Base-by-base conservation (phyloP, 1,139 yeast genomes). In the Nakaseomyces uthaithaninus region DNA sequence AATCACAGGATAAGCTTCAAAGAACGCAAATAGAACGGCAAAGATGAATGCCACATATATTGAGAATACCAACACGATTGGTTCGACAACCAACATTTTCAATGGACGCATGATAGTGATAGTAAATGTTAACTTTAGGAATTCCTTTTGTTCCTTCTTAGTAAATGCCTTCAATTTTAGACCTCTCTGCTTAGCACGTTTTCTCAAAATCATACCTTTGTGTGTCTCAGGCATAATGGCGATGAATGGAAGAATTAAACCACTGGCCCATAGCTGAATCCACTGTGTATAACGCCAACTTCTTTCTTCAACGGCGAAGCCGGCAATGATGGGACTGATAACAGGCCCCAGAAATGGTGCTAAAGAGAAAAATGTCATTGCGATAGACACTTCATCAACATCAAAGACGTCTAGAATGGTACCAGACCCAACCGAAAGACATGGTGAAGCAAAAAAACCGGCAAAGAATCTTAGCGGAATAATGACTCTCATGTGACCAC, bases 401-500 rank as follows among this genome's bases (percentile, higher is more conserved):
- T 69, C 72, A 80, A 85, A 80, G 33, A 80, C 63, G 62, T 87
- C 96, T 44, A 81, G 71, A 45, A 86, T 73, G 3, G 94, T 77
- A 44, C 95, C 96, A 44, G 89, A 93, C 10, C 91, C 95, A 50
- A 84, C 77, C 3, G 94, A 79, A 56, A 87, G 68, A 0, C 94
- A 87, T 4, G 95, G 95, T 3, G 91, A 77, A 0, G 93, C 84
- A 43, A 82, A 69, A 24, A 81, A 68, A 3, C 96, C 96, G 27
- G 87, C 73, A 50, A 87, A 74, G 58, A 86, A 83, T 50, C 96
- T 69, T 40, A 84, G 64, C 2, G 85, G 80, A 37, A 84, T 65
- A 30, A 83, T 67, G 20, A 74, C 67, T 40, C 73, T 63, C 46
- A 80, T 75, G 47, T 79, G 73, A 15, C 60, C 61, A 22, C 67